Base-by-base conservation (phyloP, 805 yeast species). In the Kazachstania martiniae region DNA sequence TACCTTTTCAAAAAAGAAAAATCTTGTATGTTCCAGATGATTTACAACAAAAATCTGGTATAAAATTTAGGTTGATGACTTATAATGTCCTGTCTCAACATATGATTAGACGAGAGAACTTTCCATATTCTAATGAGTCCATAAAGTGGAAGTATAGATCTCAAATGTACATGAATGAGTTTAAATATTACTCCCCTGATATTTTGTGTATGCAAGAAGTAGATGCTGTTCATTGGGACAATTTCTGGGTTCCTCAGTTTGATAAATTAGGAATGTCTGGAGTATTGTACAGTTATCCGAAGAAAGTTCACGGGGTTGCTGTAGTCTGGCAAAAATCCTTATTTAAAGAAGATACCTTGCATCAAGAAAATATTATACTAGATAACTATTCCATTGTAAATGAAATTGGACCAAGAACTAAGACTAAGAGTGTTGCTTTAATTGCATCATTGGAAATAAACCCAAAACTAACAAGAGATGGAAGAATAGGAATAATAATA, bases 31-130 rank as follows among this genome's bases (percentile, higher is more conserved):
- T n/a, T n/a, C n/a, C n/a, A n/a, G n/a, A n/a, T n/a, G n/a, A n/a
- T n/a, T n/a, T n/a, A n/a, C n/a, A n/a, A n/a, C n/a, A n/a, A n/a
- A n/a, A n/a, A n/a, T n/a, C n/a, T n/a, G n/a, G n/a, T n/a, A n/a
- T n/a, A n/a, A n/a, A 46, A 4, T 36, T 71, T 12, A 62, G 65
- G 28, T 70, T 84, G 23, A 76, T 84, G 87, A 68, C 89, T 1
- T 84, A 84, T 51, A 84, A 85, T 49, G 61, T 79, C 13, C 61
- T 89, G 22, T 95, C 96, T 0, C 97, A 89, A 51, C 71, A 86
- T 0, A 60, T 89, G 44, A 79, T 87, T 21, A 63, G 93, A 44
- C 60, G 96, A 29, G 71, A 66, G 18, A 55, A 81, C 38, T 89
- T 81, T 44, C 95, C 95, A 2, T 74, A 80, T 0, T 81, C 80